Evolutionary conservation across 768 basidiomycete genomes (phyloP), one percentile per base, ranked within the genome.

Genomic region (Phaeotremella fagi): DNA sequence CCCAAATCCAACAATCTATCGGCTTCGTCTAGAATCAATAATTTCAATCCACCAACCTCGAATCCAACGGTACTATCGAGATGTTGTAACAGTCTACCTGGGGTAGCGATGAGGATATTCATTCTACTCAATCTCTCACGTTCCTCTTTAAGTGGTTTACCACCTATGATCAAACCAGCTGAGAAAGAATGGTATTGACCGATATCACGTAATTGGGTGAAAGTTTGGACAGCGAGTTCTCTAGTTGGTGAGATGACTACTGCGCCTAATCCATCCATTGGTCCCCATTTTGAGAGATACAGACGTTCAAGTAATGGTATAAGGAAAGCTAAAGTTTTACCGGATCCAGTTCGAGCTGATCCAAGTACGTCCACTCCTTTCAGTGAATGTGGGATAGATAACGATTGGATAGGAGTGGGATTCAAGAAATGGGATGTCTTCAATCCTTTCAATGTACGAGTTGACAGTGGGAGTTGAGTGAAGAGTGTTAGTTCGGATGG

Each of bases 91-190:
- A 99, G 78, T 41, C 94, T 81, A 23, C 94, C 94, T 3, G 94
- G 94, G 3, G 94, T 98, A 1, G 94, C 94, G 15, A 99, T 88
- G n/a, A 99, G 81, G 53, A 99, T 95, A 65, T 99, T 99, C 91
- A 98, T 98, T 36, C 88, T 81, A 9, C 85, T 80, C 37, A 99
- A 75, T 5, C 94, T 80, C 20, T 92, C 91, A 31, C 83, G 79
- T 72, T 99, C 94, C 57, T 94, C 91, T 70, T 90, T 91, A 45
- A 97, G 73, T 63, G 85, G 90, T 79, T 97, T 99, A 41, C 94
- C 94, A 4, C 94, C 94, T 37, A 99, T 99, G 16, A 98, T 85
- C 12, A 98, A 77, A 0, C 92, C 94, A 0, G 94, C 94, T 4
- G 90, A 94, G 75, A 98, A 94, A 16, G 81, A 79, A 65, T 99